Evolutionary conservation across 2,329 filamentous ascomycete genomes (phyloP).

Genomic region (Cryphonectria radicalis): DNA sequence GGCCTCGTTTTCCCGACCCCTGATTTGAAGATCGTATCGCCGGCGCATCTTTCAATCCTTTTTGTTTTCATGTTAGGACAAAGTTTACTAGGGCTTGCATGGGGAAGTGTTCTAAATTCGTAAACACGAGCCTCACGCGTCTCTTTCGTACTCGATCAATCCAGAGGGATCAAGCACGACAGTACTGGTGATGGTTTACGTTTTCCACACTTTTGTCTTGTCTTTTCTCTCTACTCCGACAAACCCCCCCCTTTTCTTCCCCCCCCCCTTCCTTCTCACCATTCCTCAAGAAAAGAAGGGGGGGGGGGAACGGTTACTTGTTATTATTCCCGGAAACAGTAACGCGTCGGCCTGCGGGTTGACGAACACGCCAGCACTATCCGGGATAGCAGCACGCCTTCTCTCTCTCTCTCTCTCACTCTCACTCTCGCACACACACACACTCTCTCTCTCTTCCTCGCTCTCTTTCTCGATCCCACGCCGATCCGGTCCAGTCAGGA

Average conservation of each 20-base stretch:
- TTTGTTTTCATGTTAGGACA: not conserved
- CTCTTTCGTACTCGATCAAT: not conserved
- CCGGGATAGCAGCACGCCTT: not conserved
- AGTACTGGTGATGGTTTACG: too few species aligned
- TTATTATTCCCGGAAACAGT: not conserved
- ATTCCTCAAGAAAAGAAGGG: not conserved
- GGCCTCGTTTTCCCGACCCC: not conserved
- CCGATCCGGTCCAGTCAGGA: not conserved
- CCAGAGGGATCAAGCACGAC: not conserved
- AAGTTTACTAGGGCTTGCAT: not conserved
- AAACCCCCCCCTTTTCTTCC: not conserved
- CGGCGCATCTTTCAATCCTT: conserved; percentile 3
- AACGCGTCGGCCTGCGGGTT: conserved; percentile 5
- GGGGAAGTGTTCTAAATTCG: not conserved
- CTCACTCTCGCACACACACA: too few species aligned
- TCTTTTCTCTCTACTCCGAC: not conserved
- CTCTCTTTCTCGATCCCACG: not conserved
- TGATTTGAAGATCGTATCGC: conserved; percentile 3
- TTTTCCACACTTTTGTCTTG: not conserved
- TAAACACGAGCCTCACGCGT: conserved; percentile 2
- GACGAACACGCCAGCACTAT: not conserved
- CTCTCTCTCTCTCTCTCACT: not conserved
- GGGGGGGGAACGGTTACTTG: not conserved
- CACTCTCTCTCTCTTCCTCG: not conserved
- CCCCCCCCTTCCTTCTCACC: not conserved